Evolutionary conservation across 805 yeast genomes (phyloP), one percentile per base, ranked within the genome.

Genomic region (Nakazawaea peltata): DNA sequence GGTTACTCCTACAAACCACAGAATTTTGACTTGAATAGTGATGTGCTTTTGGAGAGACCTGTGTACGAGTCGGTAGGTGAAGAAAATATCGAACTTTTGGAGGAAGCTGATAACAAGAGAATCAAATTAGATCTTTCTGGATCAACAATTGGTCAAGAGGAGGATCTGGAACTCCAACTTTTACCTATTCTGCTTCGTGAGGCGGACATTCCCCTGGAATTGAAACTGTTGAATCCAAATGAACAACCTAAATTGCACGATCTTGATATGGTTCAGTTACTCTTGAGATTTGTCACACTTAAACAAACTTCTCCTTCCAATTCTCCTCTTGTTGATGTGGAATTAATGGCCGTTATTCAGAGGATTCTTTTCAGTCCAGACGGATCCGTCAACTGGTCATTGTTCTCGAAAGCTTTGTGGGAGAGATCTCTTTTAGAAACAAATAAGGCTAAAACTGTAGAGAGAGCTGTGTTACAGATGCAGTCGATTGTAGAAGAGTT

Each of bases 391-490:
- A 81, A 84, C 54, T 87, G 95, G 87, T 59, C 82, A 1, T 54
- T 90, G 3, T 86, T 78, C 48, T 74, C 88, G 2, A 67, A 88
- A 42, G 82, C 94, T 0, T 61, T 92, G 29, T 92, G 97, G 96
- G 83, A 81, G 49, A 73, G 97, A 53, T 85, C 96, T 6, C 48
- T 83, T 15, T 62, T 88, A 25, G 98, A 92, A 54, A 73, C 95
- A 0, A 67, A 69, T 33, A 78, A 77, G 44, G 76, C 94, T 1
- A 78, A 82, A 51, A 90, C 97, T 1, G 80, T 90, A 17, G 97
- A 92, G 59, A 71, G 98, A 53, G 97, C 97, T 33, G 77, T 88
- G 4, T 64, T 92, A 34, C 98, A 92, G 57, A 78, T 92, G 80
- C 90, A 88, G 36, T 79, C 94, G 3, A 63, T 92, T 28, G 92